A percentile compares a stretch with the other conserved stretches of the same genome.
These are phyloP conservation scores for Hymenoscyphus salicellus DNA, from an alignment of 2,329 filamentous ascomycete species.

Conservation along the genomic window DNA sequence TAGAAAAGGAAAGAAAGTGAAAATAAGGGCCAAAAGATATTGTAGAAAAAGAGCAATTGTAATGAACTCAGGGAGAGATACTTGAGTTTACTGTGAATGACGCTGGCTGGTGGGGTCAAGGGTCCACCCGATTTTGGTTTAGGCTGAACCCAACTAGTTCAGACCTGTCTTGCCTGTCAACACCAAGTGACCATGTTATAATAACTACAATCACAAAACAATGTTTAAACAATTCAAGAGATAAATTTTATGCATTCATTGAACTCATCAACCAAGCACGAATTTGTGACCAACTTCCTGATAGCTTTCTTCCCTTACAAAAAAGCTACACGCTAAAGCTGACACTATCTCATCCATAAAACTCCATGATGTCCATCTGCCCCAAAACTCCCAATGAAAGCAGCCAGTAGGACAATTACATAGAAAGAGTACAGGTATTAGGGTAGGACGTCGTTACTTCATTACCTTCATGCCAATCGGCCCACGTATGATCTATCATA, in stretches of 20 bases:
- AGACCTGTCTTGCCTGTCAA: too few species aligned
- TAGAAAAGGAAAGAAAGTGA: not conserved
- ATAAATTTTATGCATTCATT: not conserved
- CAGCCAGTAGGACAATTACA: constrained; percentile 3
- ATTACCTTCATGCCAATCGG: not conserved
- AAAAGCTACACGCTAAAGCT: not conserved
- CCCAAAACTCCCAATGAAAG: not conserved
- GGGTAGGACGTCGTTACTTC: not conserved
- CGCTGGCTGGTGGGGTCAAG: too few species aligned
- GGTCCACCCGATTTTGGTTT: too few species aligned
- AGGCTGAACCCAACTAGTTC: too few species aligned
- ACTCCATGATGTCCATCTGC: not conserved
- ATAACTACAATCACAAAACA: too few species aligned
- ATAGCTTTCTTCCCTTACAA: too few species aligned
- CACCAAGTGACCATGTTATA: too few species aligned
- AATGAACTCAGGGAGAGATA: too few species aligned
- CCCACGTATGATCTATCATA: not conserved
- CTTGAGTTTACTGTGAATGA: too few species aligned
- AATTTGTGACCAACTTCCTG: not conserved
- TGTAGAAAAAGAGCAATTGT: not conserved
- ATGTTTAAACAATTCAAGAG: not conserved
- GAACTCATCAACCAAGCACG: not conserved
- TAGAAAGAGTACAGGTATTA: not conserved
- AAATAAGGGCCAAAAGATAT: not conserved
- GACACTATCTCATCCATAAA: not conserved